A percentile compares a stretch with the other conserved stretches of the same genome.
Evolutionary conservation across 306 rosid species (phyloP).

Genomic region (Dalbergia cochinchinensis): DNA sequence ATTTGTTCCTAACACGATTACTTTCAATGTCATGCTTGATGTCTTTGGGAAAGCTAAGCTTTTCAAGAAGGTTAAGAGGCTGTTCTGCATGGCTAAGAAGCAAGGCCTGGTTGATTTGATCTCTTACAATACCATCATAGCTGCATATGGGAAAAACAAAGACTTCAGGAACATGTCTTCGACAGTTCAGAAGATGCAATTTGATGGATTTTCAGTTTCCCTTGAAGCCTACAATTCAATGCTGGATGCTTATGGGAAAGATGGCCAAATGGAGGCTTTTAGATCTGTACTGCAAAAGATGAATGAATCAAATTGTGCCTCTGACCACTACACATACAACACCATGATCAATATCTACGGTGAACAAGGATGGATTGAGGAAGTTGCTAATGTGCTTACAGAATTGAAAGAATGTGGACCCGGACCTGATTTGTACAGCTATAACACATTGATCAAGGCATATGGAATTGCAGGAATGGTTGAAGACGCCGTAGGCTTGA

Average conservation of each 20-base stretch:
- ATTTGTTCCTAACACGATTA: constrained; percentile 70
- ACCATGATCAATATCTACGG: constrained; percentile 90
- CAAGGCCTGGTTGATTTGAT: constrained; percentile 75
- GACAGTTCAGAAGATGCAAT: constrained; percentile 69
- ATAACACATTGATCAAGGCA: constrained; percentile 89
- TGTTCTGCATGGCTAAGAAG: constrained; percentile 82
- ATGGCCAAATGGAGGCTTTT: constrained; percentile 74
- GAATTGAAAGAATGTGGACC: constrained; percentile 80
- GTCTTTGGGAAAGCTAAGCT: constrained; percentile 85
- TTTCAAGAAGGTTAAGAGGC: constrained; percentile 72
- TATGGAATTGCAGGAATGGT: constrained; percentile 97
- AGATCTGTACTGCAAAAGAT: constrained; percentile 71
- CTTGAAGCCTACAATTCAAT: constrained; percentile 88
- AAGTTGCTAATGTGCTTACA: constrained; percentile 68
- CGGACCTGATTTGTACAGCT: constrained; percentile 83
- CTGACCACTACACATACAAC: constrained; percentile 88
- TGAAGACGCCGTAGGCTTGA: constrained; percentile 79
- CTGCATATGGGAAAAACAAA: constrained; percentile 77
- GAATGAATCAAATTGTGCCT: constrained; percentile 67
- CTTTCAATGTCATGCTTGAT: constrained; percentile 82
- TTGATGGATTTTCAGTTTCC: constrained; percentile 87
- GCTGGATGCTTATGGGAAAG: constrained; percentile 95
- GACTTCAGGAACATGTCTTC: constrained; percentile 79
- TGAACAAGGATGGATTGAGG: constrained; percentile 86
- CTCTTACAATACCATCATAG: constrained; percentile 86